phyloP scores from a whole-genome alignment of 768 basidiomycete genomes.

The Macrolepiota dolichaula region DNA sequence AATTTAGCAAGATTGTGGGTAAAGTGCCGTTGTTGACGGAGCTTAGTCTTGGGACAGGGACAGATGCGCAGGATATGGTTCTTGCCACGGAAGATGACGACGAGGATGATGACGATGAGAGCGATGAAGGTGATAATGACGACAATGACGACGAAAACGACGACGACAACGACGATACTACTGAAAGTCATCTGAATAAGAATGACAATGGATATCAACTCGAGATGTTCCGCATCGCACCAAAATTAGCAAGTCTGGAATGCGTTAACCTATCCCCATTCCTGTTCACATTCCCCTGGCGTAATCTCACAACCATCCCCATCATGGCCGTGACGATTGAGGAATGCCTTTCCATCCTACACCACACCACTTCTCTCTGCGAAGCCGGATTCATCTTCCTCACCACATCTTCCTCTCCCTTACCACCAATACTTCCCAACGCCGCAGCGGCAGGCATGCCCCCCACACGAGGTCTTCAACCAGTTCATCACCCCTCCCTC shows the following conservation, averaged over 20 bases:
- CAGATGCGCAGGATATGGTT: slow-evolving; percentile 17
- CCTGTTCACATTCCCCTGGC: slow-evolving; percentile 31
- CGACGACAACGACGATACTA: background rate
- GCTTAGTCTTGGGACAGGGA: slow-evolving; percentile 30
- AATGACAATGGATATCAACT: slow-evolving; percentile 7
- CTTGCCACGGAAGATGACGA: slow-evolving; percentile 1
- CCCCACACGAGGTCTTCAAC: slow-evolving; percentile 3
- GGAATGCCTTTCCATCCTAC: slow-evolving; percentile 29
- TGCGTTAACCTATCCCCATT: slow-evolving; percentile 32
- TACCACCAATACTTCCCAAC: slow-evolving; percentile 1
- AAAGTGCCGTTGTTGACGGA: slow-evolving; percentile 27
- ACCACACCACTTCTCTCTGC: slow-evolving; percentile 21
- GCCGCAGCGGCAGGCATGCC: background rate
- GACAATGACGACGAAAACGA: background rate
- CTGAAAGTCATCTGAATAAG: background rate
- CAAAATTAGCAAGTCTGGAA: slow-evolving; percentile 27
- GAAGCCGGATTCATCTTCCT: slow-evolving; percentile 28
- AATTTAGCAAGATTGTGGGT: slow-evolving; percentile 23
- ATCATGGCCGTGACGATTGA: slow-evolving; percentile 28
- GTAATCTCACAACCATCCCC: slow-evolving; percentile 28
- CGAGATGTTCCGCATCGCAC: slow-evolving; percentile 29
- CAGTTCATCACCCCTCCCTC: slow-evolving; percentile 28
- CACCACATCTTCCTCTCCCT: background rate
- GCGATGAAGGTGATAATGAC: background rate
- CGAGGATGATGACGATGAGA: background rate